These are phyloP conservation scores for Claviceps maximensis DNA, from an alignment of 2,329 filamentous ascomycete species.

Conservation along the genomic window DNA sequence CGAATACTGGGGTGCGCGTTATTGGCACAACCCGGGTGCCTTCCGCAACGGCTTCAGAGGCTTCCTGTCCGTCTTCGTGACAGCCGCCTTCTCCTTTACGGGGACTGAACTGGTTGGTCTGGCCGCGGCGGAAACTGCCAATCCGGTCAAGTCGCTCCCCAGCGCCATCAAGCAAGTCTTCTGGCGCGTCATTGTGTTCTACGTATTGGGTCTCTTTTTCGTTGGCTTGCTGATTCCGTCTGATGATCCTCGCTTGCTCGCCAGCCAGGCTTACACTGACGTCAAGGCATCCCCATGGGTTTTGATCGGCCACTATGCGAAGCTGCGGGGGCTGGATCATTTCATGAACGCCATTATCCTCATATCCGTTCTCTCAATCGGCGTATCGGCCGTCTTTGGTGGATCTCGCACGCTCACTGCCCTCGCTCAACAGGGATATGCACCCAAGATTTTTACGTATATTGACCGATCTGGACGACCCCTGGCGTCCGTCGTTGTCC, in stretches of 20 bases:
- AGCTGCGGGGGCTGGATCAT: constrained; percentile 31
- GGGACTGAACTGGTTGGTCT: constrained; percentile 58
- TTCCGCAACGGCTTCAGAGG: constrained; percentile 61
- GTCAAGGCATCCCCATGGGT: constrained; percentile 35
- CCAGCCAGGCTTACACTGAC: constrained; percentile 30
- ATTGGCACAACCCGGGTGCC: constrained; percentile 30
- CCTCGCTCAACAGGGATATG: constrained; percentile 42
- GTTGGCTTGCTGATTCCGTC: constrained; percentile 32
- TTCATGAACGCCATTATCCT: constrained; percentile 43
- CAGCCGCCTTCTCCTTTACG: constrained; percentile 54
- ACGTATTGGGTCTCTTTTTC: constrained; percentile 35
- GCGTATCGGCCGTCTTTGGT: constrained; percentile 40
- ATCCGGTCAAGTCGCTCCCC: constrained; percentile 58
- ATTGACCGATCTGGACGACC: constrained; percentile 41
- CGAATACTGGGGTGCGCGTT: constrained; percentile 30
- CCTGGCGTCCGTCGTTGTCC: constrained; percentile 29
- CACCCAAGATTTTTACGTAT: constrained; percentile 39
- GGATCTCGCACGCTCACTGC: constrained; percentile 42
- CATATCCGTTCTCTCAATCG: constrained; percentile 40
- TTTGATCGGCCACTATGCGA: constrained; percentile 33
- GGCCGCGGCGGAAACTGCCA: constrained; percentile 53
- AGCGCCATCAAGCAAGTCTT: constrained; percentile 66
- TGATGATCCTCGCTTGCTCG: constrained; percentile 30
- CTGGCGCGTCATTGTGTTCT: constrained; percentile 40
- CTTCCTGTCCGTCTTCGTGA: constrained; percentile 56